Conservation (phyloP, 2,329 filamentous ascomycete genomes). For the Bipolaris cookei region DNA sequence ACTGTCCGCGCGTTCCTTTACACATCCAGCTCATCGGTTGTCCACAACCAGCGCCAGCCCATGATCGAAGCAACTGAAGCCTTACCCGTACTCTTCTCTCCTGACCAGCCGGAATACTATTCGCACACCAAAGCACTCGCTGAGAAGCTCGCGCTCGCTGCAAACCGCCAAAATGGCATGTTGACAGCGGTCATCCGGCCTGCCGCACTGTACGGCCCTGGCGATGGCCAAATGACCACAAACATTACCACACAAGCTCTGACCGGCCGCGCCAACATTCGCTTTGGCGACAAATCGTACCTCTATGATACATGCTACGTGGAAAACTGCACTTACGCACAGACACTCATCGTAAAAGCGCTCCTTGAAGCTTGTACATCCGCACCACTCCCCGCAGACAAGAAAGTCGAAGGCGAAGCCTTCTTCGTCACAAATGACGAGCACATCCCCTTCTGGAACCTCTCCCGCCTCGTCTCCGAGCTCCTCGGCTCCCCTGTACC, state of each 20-base stretch:
- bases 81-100: neutral
- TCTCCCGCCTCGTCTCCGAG: neutral
- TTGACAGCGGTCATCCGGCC: neutral
- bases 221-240: neutral
- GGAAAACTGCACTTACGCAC: neutral
- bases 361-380: neutral
- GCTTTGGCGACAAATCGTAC: neutral
- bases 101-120: neutral
- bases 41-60: neutral
- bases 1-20: slow-evolving; percentile 48
- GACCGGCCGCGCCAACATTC: neutral
- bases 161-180: neutral
- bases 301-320: neutral
- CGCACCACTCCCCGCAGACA: neutral
- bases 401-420: neutral
- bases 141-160: neutral
- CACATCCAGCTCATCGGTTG: slow-evolving; percentile 33
- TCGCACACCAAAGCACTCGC: slow-evolving; percentile 1
- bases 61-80: neutral
- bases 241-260: neutral
- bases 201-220: neutral
- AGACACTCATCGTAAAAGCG: neutral
- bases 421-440: slow-evolving; percentile 1
- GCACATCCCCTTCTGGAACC: slow-evolving; percentile 1
- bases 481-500: neutral